Conservation (phyloP, 371 early-diverging fungal genomes). For the Mortierella sp. region DNA sequence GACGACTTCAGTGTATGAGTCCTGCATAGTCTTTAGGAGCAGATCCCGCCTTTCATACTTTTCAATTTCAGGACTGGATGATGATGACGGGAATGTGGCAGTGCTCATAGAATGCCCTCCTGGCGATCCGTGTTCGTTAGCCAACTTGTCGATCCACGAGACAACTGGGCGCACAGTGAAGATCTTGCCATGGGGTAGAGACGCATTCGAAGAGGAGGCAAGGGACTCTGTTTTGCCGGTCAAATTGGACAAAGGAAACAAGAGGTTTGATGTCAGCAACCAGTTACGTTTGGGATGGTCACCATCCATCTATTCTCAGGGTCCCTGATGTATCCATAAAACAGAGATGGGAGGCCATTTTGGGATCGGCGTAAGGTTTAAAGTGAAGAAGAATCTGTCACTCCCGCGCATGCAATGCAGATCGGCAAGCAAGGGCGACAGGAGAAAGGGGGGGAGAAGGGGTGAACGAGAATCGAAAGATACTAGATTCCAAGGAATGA, state of each 20-base stretch:
- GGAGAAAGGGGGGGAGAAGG: not conserved
- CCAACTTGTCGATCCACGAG: conserved; percentile 63
- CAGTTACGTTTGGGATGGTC: too few species aligned
- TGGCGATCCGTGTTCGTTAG: conserved; percentile 39
- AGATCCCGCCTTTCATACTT: conserved; percentile 52
- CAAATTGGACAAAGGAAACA: not conserved
- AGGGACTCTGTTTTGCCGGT: not conserved
- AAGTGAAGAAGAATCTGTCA: conserved; percentile 9
- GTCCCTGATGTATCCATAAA: not conserved
- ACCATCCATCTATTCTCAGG: not conserved
- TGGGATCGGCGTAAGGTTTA: conserved; percentile 10
- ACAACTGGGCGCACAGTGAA: conserved; percentile 60
- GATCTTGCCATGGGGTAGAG: conserved; percentile 47
- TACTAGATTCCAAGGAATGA: not conserved
- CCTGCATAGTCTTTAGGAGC: conserved; percentile 73
- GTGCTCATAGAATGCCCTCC: conserved; percentile 58
- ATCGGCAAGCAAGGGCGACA: not conserved
- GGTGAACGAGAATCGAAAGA: not conserved
- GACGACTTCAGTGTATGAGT: conserved; percentile 83
- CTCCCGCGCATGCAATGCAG: not conserved
- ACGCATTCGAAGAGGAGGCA: conserved; percentile 8
- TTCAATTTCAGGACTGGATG: conserved; percentile 24
- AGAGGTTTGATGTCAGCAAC: too few species aligned
- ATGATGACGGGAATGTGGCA: conserved; percentile 15
- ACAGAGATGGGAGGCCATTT: conserved; percentile 8